These are phyloP conservation scores for Chlamydomonas incerta DNA, from an alignment of 139 green algal genomes.

Conservation along the genomic window DNA sequence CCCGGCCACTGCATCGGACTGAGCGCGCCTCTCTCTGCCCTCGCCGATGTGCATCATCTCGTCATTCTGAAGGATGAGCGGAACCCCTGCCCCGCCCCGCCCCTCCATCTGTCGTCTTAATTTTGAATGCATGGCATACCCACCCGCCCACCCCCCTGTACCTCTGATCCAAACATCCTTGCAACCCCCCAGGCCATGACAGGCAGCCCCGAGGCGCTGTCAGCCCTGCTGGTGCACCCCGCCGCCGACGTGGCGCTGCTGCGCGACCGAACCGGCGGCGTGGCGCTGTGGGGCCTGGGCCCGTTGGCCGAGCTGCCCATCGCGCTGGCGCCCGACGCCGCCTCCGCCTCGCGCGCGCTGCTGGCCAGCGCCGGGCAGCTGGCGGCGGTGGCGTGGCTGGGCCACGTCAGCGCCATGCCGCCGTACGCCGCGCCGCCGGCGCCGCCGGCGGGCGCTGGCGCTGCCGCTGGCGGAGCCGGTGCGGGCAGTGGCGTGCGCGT, in stretches of 20 bases:
- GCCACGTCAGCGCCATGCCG: not conserved
- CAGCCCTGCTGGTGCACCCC: constrained; percentile 30
- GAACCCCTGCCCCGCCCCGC: too few relatives aligned
- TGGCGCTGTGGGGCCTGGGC: constrained; percentile 44
- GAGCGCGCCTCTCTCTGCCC: too few relatives aligned
- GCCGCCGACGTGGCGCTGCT: constrained; percentile 19
- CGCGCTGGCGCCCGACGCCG: not conserved
- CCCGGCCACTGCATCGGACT: too few relatives aligned
- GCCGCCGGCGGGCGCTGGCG: not conserved
- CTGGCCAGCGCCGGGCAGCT: constrained; percentile 28
- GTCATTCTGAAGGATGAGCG: too few relatives aligned
- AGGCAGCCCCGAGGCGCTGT: constrained; percentile 31
- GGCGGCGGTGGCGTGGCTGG: constrained; percentile 37
- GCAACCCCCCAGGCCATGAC: not conserved
- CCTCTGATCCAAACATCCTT: too few relatives aligned
- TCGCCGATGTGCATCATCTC: too few relatives aligned
- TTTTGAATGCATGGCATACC: too few relatives aligned
- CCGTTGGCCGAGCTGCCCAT: constrained; percentile 45
- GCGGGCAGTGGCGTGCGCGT: too few relatives aligned
- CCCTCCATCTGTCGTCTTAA: too few relatives aligned
- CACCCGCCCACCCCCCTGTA: too few relatives aligned
- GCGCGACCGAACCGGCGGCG: constrained; percentile 35
- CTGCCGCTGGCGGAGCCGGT: too few relatives aligned
- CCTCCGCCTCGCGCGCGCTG: constrained; percentile 10
- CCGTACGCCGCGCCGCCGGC: not conserved